These are phyloP conservation scores for Agaricales sp. DNA, from an alignment of 1,284 basidiomycete genomes.

Conservation along the genomic window DNA sequence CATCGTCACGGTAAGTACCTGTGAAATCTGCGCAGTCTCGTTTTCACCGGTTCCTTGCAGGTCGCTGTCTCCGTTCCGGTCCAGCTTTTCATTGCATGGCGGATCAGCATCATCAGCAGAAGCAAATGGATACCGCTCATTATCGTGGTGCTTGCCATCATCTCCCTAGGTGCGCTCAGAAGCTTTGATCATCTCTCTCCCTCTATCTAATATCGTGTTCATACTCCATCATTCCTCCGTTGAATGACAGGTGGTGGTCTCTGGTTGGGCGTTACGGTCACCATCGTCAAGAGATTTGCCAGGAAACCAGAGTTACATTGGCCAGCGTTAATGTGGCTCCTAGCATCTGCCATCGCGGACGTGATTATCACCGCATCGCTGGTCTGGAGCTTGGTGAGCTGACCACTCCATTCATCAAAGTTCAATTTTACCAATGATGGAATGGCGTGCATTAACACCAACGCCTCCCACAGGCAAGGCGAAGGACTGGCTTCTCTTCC, in stretches of 20 bases:
- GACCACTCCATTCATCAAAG: neutral
- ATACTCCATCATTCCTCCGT: neutral
- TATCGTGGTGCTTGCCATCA: neutral
- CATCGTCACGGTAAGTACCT: conserved; percentile 11
- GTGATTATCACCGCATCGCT: conserved; percentile 24
- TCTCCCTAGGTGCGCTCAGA: neutral
- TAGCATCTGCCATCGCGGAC: conserved; percentile 21
- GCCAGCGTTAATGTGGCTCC: conserved; percentile 14
- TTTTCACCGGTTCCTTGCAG: no score
- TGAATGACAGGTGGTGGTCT: neutral
- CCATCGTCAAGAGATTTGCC: neutral
- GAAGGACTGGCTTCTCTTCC: conserved; percentile 19
- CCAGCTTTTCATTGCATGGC: neutral
- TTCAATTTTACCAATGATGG: neutral
- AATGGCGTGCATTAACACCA: conserved; percentile 15
- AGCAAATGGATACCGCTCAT: neutral
- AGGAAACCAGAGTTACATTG: neutral
- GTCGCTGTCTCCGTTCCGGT: neutral
- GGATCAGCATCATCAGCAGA: neutral
- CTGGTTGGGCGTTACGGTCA: neutral
- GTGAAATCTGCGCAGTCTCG: no score
- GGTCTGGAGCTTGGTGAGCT: conserved; percentile 24
- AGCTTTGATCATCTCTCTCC: no score
- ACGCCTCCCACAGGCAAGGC: neutral
- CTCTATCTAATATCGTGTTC: neutral